A percentile compares a stretch with the other conserved stretches of the same genome.
Conservation (phyloP, 2,329 filamentous ascomycete genomes). For the Colletotrichum chrysophilum region DNA sequence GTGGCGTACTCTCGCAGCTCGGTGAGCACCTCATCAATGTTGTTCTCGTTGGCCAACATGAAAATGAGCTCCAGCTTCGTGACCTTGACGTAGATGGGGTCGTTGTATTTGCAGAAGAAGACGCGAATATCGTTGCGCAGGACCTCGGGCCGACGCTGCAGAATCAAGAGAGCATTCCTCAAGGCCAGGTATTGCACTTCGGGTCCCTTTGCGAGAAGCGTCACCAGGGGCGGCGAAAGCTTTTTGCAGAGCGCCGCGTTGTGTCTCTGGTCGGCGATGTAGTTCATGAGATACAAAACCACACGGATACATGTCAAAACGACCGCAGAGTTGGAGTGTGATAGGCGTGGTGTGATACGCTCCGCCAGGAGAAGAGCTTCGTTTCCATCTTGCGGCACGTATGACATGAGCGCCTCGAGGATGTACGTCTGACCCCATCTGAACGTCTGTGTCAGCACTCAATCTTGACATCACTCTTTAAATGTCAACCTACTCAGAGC, state of each 20-base stretch:
- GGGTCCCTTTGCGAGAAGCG: conserved; percentile 91
- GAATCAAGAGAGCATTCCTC: conserved; percentile 89
- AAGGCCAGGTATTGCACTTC: conserved; percentile 98
- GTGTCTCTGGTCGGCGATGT: conserved; percentile 90
- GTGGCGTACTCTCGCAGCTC: conserved; percentile 96
- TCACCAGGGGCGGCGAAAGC: conserved; percentile 92
- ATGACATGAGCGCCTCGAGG: conserved; percentile 95
- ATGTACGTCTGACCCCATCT: conserved; percentile 99
- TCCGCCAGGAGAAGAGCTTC: conserved; percentile 92
- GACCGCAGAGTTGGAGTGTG: conserved; percentile 95
- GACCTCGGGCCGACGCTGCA: conserved; percentile 92
- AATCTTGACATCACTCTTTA: background rate
- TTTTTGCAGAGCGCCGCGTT: conserved; percentile 88
- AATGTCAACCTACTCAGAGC: conserved; percentile 78
- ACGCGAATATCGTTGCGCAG: conserved; percentile 95
- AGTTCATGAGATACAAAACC: conserved; percentile 98
- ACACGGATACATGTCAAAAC: conserved; percentile 96
- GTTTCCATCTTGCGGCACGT: conserved; percentile 87
- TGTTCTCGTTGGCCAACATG: conserved; percentile 94
- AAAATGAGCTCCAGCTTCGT: conserved; percentile 99
- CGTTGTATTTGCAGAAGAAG: conserved; percentile 99
- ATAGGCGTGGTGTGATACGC: conserved; percentile 91
- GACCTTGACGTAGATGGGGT: conserved; percentile 99
- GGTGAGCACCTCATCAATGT: conserved; percentile 93
- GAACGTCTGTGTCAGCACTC: conserved; percentile 16